Conservation (phyloP, 345 rosid genomes). For the Populus euphratica region DNA sequence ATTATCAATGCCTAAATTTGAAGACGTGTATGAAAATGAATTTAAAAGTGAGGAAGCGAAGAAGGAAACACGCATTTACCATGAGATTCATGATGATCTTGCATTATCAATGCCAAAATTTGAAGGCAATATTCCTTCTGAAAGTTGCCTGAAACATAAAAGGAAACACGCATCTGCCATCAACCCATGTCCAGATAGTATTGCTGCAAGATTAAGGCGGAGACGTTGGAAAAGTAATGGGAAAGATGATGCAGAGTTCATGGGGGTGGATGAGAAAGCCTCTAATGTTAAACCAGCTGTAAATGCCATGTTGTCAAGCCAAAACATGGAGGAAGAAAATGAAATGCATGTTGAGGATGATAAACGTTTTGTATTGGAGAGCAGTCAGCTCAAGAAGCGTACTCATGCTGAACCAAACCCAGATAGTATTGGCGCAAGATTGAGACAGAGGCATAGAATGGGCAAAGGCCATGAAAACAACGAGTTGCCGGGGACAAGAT, state of each 20-base stretch:
- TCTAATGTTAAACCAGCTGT: neutral
- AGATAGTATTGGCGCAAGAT: constrained; percentile 46
- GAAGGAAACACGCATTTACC: neutral
- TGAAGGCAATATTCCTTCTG: neutral
- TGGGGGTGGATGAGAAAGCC: neutral
- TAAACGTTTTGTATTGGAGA: neutral
- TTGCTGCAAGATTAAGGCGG: constrained; percentile 49
- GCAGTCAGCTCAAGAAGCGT: neutral
- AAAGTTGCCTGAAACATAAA: constrained; percentile 9
- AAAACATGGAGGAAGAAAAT: neutral
- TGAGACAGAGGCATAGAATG: constrained; percentile 34
- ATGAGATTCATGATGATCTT: constrained; percentile 1
- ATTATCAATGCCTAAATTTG: neutral
- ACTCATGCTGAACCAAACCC: constrained; percentile 25
- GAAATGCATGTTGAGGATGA: neutral
- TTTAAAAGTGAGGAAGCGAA: constrained; percentile 14
- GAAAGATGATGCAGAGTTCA: constrained; percentile 1
- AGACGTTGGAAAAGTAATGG: constrained; percentile 22
- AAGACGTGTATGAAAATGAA: neutral
- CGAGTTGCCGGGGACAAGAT: neutral
- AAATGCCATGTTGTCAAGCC: neutral
- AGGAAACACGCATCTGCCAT: constrained; percentile 15
- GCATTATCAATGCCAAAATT: neutral
- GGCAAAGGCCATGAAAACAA: constrained; percentile 2
- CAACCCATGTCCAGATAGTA: constrained; percentile 34